phyloP scores from a whole-genome alignment of 2,329 filamentous ascomycete genomes.

The Pyrenophora teres region DNA sequence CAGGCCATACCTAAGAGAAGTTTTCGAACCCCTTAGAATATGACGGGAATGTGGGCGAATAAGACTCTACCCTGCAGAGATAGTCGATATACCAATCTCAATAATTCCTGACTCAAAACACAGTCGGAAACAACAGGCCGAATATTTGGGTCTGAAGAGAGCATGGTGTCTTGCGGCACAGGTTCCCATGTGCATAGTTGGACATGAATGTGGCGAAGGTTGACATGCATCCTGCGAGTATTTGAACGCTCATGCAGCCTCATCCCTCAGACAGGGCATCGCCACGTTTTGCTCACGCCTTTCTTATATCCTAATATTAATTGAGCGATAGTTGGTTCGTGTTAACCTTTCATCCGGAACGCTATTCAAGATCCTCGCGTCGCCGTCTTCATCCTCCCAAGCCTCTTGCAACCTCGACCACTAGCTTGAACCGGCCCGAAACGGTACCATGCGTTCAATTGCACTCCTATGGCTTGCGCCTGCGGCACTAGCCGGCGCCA shows the following conservation, averaged over 20 bases:
- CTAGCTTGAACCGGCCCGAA: constrained; percentile 14
- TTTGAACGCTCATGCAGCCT: constrained; percentile 19
- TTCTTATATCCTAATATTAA: constrained; percentile 13
- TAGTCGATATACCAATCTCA: constrained; percentile 1
- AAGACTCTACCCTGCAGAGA: constrained; percentile 2
- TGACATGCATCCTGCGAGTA: constrained; percentile 14
- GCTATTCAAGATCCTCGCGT: constrained; percentile 12
- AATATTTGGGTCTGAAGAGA: constrained; percentile 1
- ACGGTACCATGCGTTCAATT: constrained; percentile 25
- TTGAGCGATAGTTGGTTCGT: constrained; percentile 12
- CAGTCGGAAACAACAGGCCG: constrained; percentile 17
- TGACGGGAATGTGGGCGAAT: constrained; percentile 10
- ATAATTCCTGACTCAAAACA: constrained; percentile 15
- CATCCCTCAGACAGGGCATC: constrained; percentile 12
- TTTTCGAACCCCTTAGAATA: constrained; percentile 11
- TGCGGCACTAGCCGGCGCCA: constrained; percentile 21
- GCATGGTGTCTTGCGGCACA: constrained; percentile 1
- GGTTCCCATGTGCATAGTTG: not conserved
- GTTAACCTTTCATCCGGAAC: constrained; percentile 10
- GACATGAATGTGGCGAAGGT: constrained; percentile 8
- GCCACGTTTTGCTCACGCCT: constrained; percentile 11
- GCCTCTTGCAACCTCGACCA: not conserved
- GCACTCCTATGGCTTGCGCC: constrained; percentile 24
- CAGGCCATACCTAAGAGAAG: constrained; percentile 4
- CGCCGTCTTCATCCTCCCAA: constrained; percentile 10